A percentile compares a stretch with the other conserved stretches of the same genome.
Conservation (phyloP, 768 basidiomycete genomes). For the Mycena metata region DNA sequence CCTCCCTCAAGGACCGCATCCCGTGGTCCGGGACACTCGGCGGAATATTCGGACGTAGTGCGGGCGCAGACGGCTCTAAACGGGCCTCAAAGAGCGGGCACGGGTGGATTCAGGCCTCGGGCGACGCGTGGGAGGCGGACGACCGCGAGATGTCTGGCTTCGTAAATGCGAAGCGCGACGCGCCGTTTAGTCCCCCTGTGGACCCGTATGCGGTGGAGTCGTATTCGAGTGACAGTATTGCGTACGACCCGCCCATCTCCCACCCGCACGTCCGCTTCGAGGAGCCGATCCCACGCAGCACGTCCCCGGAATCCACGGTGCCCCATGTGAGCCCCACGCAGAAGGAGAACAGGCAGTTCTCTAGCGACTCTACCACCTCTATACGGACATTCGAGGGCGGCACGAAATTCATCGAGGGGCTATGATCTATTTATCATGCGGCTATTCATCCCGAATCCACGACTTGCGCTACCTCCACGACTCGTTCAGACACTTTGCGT, state of each 20-base stretch:
- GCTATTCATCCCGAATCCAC: too few species aligned
- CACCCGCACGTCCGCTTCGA: conserved; percentile 22
- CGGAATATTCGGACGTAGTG: background rate
- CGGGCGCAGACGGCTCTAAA: background rate
- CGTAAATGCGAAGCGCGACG: conserved; percentile 20
- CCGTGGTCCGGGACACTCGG: conserved; percentile 6
- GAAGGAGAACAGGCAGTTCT: conserved; percentile 24
- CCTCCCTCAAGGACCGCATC: background rate
- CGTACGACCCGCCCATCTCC: conserved; percentile 32
- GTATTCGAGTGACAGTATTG: conserved; percentile 17
- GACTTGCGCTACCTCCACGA: too few species aligned
- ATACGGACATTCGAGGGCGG: conserved; percentile 40
- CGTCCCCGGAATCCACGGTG: conserved; percentile 10
- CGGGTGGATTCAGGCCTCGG: conserved; percentile 41
- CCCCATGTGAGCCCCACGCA: too few species aligned
- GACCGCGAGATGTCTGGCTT: conserved; percentile 30
- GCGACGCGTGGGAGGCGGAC: conserved; percentile 39
- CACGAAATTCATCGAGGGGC: conserved; percentile 39
- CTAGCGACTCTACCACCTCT: conserved; percentile 27
- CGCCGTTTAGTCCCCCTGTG: conserved; percentile 29
- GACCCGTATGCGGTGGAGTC: conserved; percentile 13
- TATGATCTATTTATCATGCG: conserved; percentile 1
- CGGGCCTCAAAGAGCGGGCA: conserved; percentile 18
- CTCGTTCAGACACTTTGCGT: too few species aligned
- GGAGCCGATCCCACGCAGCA: conserved; percentile 22